These are phyloP conservation scores for Lasiodiplodia theobromae DNA, from an alignment of 2,329 filamentous ascomycete genomes.

Conservation along the genomic window DNA sequence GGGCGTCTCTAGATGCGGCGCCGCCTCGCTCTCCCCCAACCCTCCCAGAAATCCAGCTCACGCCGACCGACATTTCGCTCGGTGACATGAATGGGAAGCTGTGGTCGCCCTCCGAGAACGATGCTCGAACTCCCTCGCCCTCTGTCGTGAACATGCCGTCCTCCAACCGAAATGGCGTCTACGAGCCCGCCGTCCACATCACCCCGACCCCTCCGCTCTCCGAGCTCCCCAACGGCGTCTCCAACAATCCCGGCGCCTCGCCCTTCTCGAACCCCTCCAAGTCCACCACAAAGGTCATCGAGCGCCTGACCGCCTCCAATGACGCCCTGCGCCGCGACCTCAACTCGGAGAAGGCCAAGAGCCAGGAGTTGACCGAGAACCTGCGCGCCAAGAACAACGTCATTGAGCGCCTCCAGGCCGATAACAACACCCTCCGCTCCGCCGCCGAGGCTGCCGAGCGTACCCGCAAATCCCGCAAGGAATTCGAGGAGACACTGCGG, in stretches of 20 bases:
- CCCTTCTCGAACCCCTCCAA: constrained; percentile 29
- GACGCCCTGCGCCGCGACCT: constrained; percentile 73
- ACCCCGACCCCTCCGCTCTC: constrained; percentile 20
- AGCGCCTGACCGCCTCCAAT: constrained; percentile 77
- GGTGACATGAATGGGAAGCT: constrained; percentile 27
- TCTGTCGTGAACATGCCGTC: constrained; percentile 27
- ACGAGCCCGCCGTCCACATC: constrained; percentile 18
- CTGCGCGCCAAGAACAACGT: constrained; percentile 71
- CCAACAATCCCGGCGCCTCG: constrained; percentile 16
- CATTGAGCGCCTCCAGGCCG: constrained; percentile 61
- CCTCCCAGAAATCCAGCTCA: constrained; percentile 19
- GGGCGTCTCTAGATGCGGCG: constrained; percentile 27
- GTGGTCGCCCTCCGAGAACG: constrained; percentile 24
- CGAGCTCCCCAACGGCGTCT: constrained; percentile 22
- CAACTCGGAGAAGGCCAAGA: constrained; percentile 45
- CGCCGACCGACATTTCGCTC: constrained; percentile 24
- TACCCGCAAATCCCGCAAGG: constrained; percentile 22
- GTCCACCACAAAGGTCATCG: constrained; percentile 57
- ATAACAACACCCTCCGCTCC: constrained; percentile 27
- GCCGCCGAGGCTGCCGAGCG: constrained; percentile 21
- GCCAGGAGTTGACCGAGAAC: constrained; percentile 71
- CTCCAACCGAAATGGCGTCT: constrained; percentile 28
- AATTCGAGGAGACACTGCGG: constrained; percentile 26
- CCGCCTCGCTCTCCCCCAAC: constrained; percentile 27
- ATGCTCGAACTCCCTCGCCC: constrained; percentile 24